Evolutionary conservation across 2,329 filamentous ascomycete genomes (phyloP).

Genomic region (Chalaropsis thielavioides): DNA sequence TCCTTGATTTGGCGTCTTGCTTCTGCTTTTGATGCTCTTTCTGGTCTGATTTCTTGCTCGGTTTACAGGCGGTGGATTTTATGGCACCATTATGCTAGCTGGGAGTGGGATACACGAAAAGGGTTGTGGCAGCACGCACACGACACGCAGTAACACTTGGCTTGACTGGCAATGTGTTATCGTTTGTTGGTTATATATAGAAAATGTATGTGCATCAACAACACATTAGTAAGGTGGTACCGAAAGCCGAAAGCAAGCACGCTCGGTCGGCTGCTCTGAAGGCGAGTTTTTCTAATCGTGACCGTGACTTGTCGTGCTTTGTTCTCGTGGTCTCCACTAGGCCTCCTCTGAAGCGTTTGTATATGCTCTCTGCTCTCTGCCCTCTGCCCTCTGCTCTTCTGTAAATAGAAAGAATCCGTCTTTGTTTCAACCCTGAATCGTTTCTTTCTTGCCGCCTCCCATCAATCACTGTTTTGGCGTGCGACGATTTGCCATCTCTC

Average conservation of each 20-base stretch:
- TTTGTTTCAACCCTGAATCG: neutral
- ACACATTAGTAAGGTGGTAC: neutral
- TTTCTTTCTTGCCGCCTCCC: neutral
- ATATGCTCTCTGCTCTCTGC: too few relatives aligned
- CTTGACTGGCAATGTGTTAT: neutral
- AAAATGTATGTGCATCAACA: neutral
- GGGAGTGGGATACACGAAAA: neutral
- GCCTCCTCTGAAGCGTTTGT: neutral
- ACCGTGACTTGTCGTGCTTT: slow-evolving; percentile 5
- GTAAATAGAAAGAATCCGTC: neutral
- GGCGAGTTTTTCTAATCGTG: slow-evolving; percentile 2
- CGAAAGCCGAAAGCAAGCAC: neutral
- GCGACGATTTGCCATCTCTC: neutral
- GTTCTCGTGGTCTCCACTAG: neutral
- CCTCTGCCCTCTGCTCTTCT: neutral
- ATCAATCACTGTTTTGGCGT: neutral
- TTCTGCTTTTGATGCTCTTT: neutral
- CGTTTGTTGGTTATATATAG: neutral
- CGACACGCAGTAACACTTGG: neutral
- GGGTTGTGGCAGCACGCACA: neutral
- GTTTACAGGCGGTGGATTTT: neutral
- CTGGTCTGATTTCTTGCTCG: neutral
- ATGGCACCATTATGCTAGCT: neutral
- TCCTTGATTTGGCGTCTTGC: neutral
- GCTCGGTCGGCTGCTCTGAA: neutral